These are phyloP conservation scores for Psophocarpus tetragonolobus DNA, from an alignment of 306 rosid species.

Conservation along the genomic window DNA sequence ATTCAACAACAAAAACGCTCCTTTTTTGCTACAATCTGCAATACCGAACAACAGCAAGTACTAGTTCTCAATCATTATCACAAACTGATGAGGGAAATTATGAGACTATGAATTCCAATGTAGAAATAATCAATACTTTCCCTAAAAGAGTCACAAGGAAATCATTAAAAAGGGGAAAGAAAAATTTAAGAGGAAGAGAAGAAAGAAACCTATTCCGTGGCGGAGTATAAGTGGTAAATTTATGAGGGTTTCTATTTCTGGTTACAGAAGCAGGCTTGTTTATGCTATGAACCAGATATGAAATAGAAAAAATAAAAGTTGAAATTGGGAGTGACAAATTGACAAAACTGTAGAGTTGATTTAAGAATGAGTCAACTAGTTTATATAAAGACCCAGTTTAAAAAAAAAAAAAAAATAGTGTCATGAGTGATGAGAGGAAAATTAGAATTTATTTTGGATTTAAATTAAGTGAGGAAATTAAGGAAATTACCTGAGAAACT, in stretches of 20 bases:
- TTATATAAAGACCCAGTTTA: no score
- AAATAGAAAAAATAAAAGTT: no score
- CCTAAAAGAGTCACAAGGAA: neutral
- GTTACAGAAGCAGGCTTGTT: neutral
- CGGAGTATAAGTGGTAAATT: neutral
- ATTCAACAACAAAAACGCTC: neutral
- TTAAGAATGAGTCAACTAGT: no score
- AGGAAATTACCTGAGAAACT: neutral
- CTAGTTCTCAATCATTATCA: slow-evolving; percentile 1
- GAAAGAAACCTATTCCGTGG: slow-evolving; percentile 5
- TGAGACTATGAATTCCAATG: neutral
- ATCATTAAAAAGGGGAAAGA: neutral
- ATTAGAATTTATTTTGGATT: neutral
- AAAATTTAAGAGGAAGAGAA: neutral
- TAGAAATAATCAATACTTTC: slow-evolving; percentile 20
- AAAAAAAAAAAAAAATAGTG: no score
- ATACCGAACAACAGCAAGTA: neutral
- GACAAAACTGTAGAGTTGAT: neutral
- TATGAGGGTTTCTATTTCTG: neutral
- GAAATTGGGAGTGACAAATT: neutral
- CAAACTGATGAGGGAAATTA: neutral
- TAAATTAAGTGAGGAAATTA: neutral
- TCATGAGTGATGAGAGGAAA: no score
- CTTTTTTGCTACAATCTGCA: neutral
- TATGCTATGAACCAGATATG: neutral